Evolutionary conservation across 2,329 filamentous ascomycete genomes (phyloP), one percentile per base, ranked within the genome.

Genomic region (Myriosclerotinia curreyana): DNA sequence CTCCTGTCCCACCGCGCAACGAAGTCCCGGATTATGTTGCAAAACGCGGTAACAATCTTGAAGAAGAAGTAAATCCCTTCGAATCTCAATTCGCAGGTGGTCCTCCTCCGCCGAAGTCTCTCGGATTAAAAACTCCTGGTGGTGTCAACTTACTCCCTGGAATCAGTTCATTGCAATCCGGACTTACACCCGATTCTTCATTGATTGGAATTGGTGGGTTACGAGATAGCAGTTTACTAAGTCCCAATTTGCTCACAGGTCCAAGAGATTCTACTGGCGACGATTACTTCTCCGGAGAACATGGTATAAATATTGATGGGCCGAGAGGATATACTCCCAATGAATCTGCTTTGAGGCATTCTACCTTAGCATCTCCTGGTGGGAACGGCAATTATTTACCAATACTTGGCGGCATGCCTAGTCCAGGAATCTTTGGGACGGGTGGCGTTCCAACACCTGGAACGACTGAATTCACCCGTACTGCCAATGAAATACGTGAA

Each of bases 331-430:
- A 96, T 74, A 98, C 95, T 5, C 94, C 94, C 0, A 97, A 97
- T 85, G 95, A 99, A 78, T 98, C 94, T 9, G 96, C 80, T 98
- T 60, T 85, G 95, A 66, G 95, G 92, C 54, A 58, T 58, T n/a
- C 31, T 12, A 48, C 40, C 25, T 20, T 58, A 1, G n/a, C 54
- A 22, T 48, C 95, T 64, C 95, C 95, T 56, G 95, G 95, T 66
- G 94, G 94, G 70, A 92, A 93, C 75, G 94, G 93, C 71, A 98
- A 98, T 92, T 98, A 98, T 80, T 92, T 94, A 64, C 91, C 89
- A 62, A 25, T 22, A 49, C 38, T 49, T 49, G 44, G n/a, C 5
- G 50, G 31, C 20, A 52, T 52, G 12, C 89, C 92, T 2, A 96
- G 90, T 75, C 93, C 92, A 44, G 96, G 91, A 75, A 91, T 91